Evolutionary conservation across 2,329 filamentous ascomycete species (phyloP), one percentile per base, ranked within the genome.

Genomic region (Colletotrichum sp.): DNA sequence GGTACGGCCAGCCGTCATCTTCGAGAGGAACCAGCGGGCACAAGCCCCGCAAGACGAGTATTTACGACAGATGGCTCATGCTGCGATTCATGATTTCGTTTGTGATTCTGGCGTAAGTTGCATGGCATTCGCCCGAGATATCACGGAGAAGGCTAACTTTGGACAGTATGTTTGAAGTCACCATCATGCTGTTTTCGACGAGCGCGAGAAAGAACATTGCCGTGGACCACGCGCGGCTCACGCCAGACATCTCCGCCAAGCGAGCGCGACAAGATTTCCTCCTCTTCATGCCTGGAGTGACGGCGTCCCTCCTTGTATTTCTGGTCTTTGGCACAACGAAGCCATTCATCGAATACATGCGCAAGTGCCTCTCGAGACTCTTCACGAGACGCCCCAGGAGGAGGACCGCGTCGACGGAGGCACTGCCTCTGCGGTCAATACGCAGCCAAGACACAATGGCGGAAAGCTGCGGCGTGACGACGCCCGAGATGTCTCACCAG

Each of bases 41-140:
- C 3, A 55, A 7, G 10, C 34, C 28, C 4, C 56, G 56, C 1
- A 48, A 52, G 36, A 63, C 18, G 4, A 21, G 80, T 24, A 86
- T 87, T 8, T 88, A 88, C 76, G 86, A 88, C 76, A 82, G 80
- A 30, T 87, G 86, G 81, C 81, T 88, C 9, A 77, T 88, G 12
- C 80, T 84, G 12, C 84, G 87, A 8, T 88, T 88, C 76, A 83
- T 83, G 2, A 82, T 88, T 13, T 86, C 83, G 5, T 88, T 88
- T 73, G 67, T 84, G 4, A 81, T 86, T 18, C 77, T 88, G 52
- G 80, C 83, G 83, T 84, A 76, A 76, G 81, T 73, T 5, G 3
- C 10, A 0, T 10, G 8, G 43, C 4, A 16, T 4, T 4, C 21
- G 4, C 16, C 1, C 10, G 4, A 18, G 26, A 16, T 12, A 13